phyloP scores from a whole-genome alignment of 129 eudicot genomes.

The Scalesia atractyloides region DNA sequence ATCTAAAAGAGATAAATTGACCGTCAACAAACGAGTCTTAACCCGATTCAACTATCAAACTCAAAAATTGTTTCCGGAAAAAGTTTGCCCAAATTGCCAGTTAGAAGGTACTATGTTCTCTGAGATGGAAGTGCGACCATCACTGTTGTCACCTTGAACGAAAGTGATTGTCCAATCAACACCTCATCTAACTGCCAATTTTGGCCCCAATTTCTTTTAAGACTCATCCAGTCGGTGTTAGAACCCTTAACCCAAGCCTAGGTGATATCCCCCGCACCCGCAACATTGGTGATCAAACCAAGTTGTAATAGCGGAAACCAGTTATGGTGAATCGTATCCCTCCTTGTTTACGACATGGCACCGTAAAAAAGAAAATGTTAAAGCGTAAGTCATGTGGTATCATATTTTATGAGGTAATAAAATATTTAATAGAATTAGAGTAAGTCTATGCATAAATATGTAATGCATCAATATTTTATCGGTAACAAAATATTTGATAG shows the following conservation, averaged over 20 bases:
- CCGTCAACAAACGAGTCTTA: not conserved
- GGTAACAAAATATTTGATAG: too few relatives aligned
- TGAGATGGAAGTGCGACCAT: constrained; percentile 40
- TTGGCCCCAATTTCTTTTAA: constrained; percentile 74
- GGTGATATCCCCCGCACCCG: constrained; percentile 70
- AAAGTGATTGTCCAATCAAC: constrained; percentile 63
- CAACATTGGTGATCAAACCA: constrained; percentile 72
- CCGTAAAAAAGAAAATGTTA: constrained; percentile 29
- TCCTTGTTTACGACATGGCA: constrained; percentile 64
- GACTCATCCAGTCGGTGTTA: constrained; percentile 57
- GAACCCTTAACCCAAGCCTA: constrained; percentile 65
- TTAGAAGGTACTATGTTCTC: constrained; percentile 37
- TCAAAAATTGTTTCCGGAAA: constrained; percentile 42
- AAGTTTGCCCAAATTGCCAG: constrained; percentile 50
- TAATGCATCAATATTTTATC: too few relatives aligned
- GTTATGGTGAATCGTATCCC: constrained; percentile 68
- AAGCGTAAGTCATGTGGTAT: too few relatives aligned
- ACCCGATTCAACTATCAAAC: constrained; percentile 20
- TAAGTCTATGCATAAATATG: too few relatives aligned
- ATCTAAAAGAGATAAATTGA: not conserved
- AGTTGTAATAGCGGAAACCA: constrained; percentile 71
- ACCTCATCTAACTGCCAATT: constrained; percentile 65
- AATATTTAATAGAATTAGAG: too few relatives aligned
- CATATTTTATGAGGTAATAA: too few relatives aligned
- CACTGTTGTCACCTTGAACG: constrained; percentile 35